Percentiles rank a stretch among this genome's conserved stretches.
These are phyloP conservation scores for Phyllostachys edulis DNA, from an alignment of 176 grass and related monocot species.

Conservation along the genomic window DNA sequence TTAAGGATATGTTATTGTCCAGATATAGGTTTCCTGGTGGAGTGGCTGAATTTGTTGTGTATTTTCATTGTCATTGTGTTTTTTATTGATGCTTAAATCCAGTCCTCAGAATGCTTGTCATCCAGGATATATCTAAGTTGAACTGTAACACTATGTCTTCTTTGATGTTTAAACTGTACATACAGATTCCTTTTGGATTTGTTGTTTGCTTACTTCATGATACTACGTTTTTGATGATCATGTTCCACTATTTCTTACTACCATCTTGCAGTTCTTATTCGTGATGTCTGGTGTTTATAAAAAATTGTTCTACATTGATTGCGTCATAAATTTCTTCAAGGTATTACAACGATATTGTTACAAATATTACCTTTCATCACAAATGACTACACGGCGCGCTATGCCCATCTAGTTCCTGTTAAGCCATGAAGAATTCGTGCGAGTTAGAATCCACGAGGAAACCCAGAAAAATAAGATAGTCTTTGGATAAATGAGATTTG, in stretches of 20 bases:
- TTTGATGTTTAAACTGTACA: neutral
- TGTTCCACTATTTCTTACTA: constrained; percentile 15
- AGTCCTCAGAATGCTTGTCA: neutral
- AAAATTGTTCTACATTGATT: neutral
- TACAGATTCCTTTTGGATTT: neutral
- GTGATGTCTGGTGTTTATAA: constrained; percentile 14
- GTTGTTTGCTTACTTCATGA: neutral
- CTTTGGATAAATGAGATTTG: no score
- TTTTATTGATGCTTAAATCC: neutral
- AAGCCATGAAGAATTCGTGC: no score
- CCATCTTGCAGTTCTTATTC: constrained; percentile 3
- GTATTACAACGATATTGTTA: no score
- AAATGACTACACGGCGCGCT: no score
- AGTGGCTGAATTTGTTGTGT: neutral
- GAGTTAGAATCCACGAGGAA: no score
- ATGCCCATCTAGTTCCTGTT: no score
- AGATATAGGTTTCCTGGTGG: constrained; percentile 20
- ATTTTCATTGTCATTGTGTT: neutral
- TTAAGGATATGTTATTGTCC: neutral
- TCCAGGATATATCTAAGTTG: neutral
- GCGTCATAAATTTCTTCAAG: no score
- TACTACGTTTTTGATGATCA: neutral
- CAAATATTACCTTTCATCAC: no score
- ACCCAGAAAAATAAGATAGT: no score
- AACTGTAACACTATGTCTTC: neutral